Evolutionary conservation across 192 early-diverging fungal genomes (phyloP), one percentile per base, ranked within the genome.

Genomic region (Allomyces macrogynus): DNA sequence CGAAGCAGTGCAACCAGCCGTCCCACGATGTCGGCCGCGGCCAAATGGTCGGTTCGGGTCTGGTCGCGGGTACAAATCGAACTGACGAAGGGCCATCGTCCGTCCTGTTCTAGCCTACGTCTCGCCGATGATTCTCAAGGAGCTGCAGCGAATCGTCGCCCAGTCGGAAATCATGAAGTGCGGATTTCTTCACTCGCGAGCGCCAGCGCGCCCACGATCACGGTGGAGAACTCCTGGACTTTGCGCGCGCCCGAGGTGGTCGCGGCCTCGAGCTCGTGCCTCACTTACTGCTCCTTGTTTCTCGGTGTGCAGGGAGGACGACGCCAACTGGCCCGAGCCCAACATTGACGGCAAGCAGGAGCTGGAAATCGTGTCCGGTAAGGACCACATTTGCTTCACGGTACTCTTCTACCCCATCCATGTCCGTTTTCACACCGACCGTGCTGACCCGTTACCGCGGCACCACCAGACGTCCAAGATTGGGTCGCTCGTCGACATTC

Each of bases 81-180:
- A 40, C 32, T 40, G 32, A 40, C 32, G 32, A 3, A 40, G 32
- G 26, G 20, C 64, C 3, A n/a, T 20, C 20, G 8, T 24, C 18
- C 23, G 10, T 43, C 63, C 43, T 18, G 11, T 4, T 63, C 22
- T 68, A 89, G 86, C 93, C 69, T 81, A 79, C 26, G 81, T 94
- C 44, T 87, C 85, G 63, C 84, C 85, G 9, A 67, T 84, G 61
- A 76, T 97, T 65, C 75, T 99, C 67, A 80, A 80, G 62, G 93
- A 97, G 72, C 70, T 99, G 62, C 87, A 90, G 78, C 73, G 89
- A 43, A 93, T 99, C 61, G 84, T 99, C 60, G 67, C 70, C 16
- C 91, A 95, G 11, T 91, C 88, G 66, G 88, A 93, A 72, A 81
- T 99, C 40, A 86, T 97, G 86, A 87, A 87, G 79, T 89, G 78